Evolutionary conservation across 805 yeast genomes (phyloP), one percentile per base, ranked within the genome.

Genomic region (Kuraishia capsulata): DNA sequence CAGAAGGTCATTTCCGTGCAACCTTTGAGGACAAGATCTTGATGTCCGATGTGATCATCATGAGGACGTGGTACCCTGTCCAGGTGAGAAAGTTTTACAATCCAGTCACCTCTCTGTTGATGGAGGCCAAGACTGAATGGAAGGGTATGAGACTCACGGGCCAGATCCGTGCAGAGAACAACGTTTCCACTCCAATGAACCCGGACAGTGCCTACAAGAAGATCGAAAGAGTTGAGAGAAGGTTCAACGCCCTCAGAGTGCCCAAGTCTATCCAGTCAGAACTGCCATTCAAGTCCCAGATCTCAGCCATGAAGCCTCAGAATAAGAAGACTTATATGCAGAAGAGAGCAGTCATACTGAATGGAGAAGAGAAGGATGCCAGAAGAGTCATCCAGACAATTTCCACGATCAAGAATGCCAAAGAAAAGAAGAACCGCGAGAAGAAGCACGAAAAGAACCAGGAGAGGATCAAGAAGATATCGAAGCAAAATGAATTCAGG

Each of bases 51-150:
- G 82, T 86, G 39, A 74, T 92, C 13, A 80, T 90, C 50, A 65
- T 92, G 56, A 80, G 95, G 56, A 89, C 97, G 3, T 92, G 98
- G 98, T 89, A 88, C 57, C 97, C 97, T 2, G 94, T 92, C 29
- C 78, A 74, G 46, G 84, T 92, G 13, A 82, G 90, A 59, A 78
- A 78, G 57, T 92, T 87, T 62, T 94, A 90, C 62, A 94, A 92
- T 55, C 97, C 97, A 2, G 97, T 92, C 17, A 84, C 97, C 0
- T 92, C 98, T 1, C 67, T 90, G 54, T 68, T 94, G 50, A 61
- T 89, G 42, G 55, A 65, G 26, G 76, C 87, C 47, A 92, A 92
- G 62, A 67, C 71, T 24, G 85, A 85, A 52, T 92, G 99, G 99
- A 75, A 75, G 52, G 99, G 99, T 45, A 88, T 92, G 95, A 76